Conservation (phyloP, 116 monocot genomes). For the Dioscorea cayenensis region DNA sequence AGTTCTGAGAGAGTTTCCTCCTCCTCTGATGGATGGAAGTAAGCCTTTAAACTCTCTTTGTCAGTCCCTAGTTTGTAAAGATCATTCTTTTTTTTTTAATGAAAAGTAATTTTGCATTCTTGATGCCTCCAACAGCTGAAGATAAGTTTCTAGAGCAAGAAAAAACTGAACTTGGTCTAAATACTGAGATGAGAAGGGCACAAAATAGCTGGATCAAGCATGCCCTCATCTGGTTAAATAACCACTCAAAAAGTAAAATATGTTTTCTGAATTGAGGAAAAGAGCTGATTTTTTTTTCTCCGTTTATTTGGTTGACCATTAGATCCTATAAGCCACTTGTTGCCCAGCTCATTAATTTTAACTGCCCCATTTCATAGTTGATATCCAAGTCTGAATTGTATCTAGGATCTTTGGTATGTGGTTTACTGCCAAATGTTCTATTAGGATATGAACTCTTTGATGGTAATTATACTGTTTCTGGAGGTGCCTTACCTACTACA, state of each 20-base stretch:
- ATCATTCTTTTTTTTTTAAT: not conserved
- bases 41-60: slow-evolving; percentile 5
- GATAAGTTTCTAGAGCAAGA: not conserved
- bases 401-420: too few species aligned
- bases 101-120: not conserved
- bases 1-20: slow-evolving; percentile 59
- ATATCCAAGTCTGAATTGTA: too few species aligned
- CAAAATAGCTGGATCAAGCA: not conserved
- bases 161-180: not conserved
- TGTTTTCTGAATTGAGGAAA: not conserved
- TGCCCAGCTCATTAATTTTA: too few species aligned
- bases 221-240: not conserved
- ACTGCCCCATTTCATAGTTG: too few species aligned
- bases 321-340: not conserved
- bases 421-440: too few species aligned
- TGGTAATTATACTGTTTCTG: too few species aligned
- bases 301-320: not conserved
- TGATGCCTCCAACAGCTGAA: not conserved
- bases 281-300: not conserved
- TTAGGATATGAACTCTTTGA: too few species aligned
- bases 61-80: not conserved
- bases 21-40: slow-evolving; percentile 53
- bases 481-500: too few species aligned
- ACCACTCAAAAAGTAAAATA: not conserved
- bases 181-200: not conserved